Base-by-base conservation (phyloP, 176 grass and related monocot species). In the Lolium multiflorum region DNA sequence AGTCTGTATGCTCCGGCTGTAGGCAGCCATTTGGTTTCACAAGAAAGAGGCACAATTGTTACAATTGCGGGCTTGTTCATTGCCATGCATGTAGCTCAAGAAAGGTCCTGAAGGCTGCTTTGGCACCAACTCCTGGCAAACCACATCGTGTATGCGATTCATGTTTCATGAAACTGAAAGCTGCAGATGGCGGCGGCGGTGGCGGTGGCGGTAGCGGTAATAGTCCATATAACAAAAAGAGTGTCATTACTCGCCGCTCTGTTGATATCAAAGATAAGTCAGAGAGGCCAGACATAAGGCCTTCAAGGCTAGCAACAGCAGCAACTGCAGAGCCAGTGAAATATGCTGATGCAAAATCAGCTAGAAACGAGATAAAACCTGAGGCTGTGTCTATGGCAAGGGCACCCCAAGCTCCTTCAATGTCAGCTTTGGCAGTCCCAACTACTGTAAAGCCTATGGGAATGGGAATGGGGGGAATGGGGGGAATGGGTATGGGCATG, bases 21-120 rank as follows among this genome's bases (percentile, higher is more conserved):
- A 92, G 92, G 84, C 97, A 96, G 62, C 81, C 97, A 70, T 99
- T 99, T 87, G 97, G 97, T 76, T 99, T 99, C 75, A 94, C 97
- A 2, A 92, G 89, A 88, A 99, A 99, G 85, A 88, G 94, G 61
- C 97, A 99, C 88, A 99, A 96, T 66, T 99, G 89, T 62, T 91
- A 91, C n/a, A 91, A 91, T 9, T 91, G 81, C 67, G 89, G 89
- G 28, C 85, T 91, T 48, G 97, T 99, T 6, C 97, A 99, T 88
- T 99, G 97, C 85, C 94, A 99, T 93, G 86, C 87, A 77, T 99
- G 97, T 63, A 96, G 97, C 66, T 99, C 97, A 38, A 90, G 88
- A 51, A 99, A 96, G 89, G 92, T 95, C 61, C 79, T 99, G 38
- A 96, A 94, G 63, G 97, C 97, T 65, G 89, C 92, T 65, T 78